Base-by-base conservation (phyloP, 2,329 filamentous ascomycete species). In the Hypoxylon sp. region DNA sequence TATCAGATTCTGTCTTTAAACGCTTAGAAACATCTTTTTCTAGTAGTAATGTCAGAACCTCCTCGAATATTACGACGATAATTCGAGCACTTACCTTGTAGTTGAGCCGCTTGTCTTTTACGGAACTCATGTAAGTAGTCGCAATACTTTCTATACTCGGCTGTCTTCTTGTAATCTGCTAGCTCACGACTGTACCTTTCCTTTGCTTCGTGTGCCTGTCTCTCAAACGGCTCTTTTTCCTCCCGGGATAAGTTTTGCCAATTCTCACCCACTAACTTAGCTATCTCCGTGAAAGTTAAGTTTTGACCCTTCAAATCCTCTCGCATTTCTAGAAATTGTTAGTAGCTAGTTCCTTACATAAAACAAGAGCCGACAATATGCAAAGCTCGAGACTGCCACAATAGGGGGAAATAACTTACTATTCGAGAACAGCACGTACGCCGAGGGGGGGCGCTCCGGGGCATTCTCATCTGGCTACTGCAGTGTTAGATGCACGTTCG, bases 381-480 rank as follows among this genome's bases (percentile, higher is more conserved):
- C n/a, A n/a, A n/a, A n/a, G n/a, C n/a, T n/a, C n/a, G n/a, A n/a
- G n/a, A 5, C 19, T 39, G 1, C 5, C 5, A 10, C 2, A 26
- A 35, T 35, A 29, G 10, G 9, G 22, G 11, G 26, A 35, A 39
- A 50, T 5, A 33, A 84, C 90, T 82, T 80, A 93, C 91, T 92
- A 74, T 95, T 95, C 0, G 93, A 94, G 76, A 96, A 96, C 14
- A 95, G 87, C 11, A 95, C 93, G 80, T 95, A 95, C 54, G 92
- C 93, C 3, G 92, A 95, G 0, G 92, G 91, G 1, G 93, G 92
- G 24, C 92, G 85, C 75, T 94, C 92, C 1, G 93, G 93, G 0
- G 92, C 92, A 81, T 93, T 89, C 65, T 94, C 91, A 73, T 96
- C 93, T 3, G 92, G 85, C 88, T 93, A 75, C 35, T 33, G 24